These are phyloP conservation scores for Prunus padus DNA, from an alignment of 306 rosid genomes.

Conservation along the genomic window DNA sequence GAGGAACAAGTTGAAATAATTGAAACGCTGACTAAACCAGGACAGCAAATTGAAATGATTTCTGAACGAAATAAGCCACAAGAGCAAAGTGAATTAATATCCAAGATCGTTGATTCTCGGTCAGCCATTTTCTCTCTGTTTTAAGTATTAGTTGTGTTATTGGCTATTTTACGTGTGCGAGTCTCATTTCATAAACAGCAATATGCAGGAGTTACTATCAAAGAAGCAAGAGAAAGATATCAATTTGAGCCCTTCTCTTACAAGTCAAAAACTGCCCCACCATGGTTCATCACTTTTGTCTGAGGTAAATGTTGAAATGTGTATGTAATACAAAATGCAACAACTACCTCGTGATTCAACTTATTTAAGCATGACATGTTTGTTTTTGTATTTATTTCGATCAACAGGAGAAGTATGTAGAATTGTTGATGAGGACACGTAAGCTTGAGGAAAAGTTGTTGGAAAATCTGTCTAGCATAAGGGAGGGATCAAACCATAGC, in stretches of 20 bases:
- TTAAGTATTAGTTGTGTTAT: not conserved
- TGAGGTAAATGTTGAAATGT: slow-evolving; percentile 13
- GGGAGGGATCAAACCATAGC: not conserved
- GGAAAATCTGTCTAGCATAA: not conserved
- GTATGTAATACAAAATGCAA: not conserved
- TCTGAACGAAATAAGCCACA: slow-evolving; percentile 1
- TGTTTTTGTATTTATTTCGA: not conserved
- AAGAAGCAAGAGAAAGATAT: slow-evolving; percentile 16
- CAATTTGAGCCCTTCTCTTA: not conserved
- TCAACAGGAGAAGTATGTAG: not conserved
- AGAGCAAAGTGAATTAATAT: not conserved
- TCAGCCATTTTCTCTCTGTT: slow-evolving; percentile 6
- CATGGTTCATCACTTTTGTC: not conserved
- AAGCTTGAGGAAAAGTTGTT: slow-evolving; percentile 3
- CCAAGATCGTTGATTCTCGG: slow-evolving; percentile 10
- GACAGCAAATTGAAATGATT: not conserved
- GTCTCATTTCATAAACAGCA: slow-evolving; percentile 8
- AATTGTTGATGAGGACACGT: slow-evolving; percentile 8
- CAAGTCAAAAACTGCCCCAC: not conserved
- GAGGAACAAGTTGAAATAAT: slow-evolving; percentile 17
- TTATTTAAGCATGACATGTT: not conserved
- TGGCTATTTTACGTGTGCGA: not conserved
- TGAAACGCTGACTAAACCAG: not conserved
- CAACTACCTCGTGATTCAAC: not conserved
- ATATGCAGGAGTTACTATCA: slow-evolving; percentile 2